phyloP scores from a whole-genome alignment of 2,329 filamentous ascomycete species.

The Cercospora berteroae region DNA sequence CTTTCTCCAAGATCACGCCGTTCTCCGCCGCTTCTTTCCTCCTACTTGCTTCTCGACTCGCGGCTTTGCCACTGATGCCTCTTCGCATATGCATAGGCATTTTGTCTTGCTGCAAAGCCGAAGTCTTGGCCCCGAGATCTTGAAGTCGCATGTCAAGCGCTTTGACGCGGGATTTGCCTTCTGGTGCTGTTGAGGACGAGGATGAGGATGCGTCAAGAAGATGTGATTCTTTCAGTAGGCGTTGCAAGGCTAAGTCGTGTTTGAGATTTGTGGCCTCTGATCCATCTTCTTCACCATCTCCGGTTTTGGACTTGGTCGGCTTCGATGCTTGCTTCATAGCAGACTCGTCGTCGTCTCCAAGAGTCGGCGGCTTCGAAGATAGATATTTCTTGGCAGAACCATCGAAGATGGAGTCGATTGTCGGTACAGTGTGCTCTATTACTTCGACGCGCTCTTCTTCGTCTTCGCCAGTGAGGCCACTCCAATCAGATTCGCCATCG shows the following conservation, averaged over 20 bases:
- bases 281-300: conserved; percentile 48
- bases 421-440: conserved; percentile 38
- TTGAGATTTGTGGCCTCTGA: conserved; percentile 68
- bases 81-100: conserved; percentile 87
- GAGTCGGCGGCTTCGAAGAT: conserved; percentile 52
- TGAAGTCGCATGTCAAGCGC: conserved; percentile 82
- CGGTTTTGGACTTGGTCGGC: conserved; percentile 14
- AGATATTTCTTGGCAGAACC: conserved; percentile 68
- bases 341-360: conserved; percentile 8
- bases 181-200: conserved; percentile 47
- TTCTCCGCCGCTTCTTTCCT: conserved; percentile 82
- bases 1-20: conserved; percentile 78
- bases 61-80: conserved; percentile 72
- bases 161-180: conserved; percentile 73
- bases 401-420: conserved; percentile 37
- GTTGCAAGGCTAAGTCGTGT: conserved; percentile 88
- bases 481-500: conserved; percentile 57
- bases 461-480: conserved; percentile 55
- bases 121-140: conserved; percentile 72
- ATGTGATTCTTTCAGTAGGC: conserved; percentile 87
- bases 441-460: conserved; percentile 44
- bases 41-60: conserved; percentile 65
- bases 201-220: conserved; percentile 65
- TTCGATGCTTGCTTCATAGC: conserved; percentile 29
- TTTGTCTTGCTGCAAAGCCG: conserved; percentile 72